Evolutionary conservation across 192 early-diverging fungal genomes (phyloP).

Genomic region (Coemansia sp.): DNA sequence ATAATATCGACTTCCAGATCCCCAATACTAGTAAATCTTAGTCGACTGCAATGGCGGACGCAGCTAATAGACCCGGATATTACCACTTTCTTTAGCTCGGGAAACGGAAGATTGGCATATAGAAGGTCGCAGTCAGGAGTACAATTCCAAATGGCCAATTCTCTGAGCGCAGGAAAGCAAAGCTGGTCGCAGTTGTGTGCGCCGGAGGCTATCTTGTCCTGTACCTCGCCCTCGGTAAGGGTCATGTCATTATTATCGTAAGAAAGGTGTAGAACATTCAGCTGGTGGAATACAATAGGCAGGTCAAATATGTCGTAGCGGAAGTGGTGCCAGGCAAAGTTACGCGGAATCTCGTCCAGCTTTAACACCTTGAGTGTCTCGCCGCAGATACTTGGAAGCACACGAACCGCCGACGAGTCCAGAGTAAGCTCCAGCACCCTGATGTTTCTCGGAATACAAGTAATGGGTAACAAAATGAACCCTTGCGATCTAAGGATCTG

Average conservation of each 20-base stretch:
- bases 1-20: not conserved
- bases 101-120: not conserved
- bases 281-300: not conserved
- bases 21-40: not conserved
- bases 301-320: not conserved
- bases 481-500: not conserved
- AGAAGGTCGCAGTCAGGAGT: not conserved
- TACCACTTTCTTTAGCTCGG: not conserved
- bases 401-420: too few relatives aligned
- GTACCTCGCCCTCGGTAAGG: not conserved
- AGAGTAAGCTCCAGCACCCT: too few relatives aligned
- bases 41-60: not conserved
- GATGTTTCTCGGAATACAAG: too few relatives aligned
- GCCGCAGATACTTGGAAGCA: too few relatives aligned
- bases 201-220: not conserved
- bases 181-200: not conserved
- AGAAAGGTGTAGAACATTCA: not conserved
- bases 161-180: not conserved
- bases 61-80: not conserved
- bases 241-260: not conserved
- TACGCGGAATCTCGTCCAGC: too few relatives aligned
- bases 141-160: not conserved
- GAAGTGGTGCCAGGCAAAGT: too few relatives aligned
- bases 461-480: not conserved
- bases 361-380: too few relatives aligned